Base-by-base conservation (phyloP, 2,329 filamentous ascomycete species). In the Emergomyces orientalis region DNA sequence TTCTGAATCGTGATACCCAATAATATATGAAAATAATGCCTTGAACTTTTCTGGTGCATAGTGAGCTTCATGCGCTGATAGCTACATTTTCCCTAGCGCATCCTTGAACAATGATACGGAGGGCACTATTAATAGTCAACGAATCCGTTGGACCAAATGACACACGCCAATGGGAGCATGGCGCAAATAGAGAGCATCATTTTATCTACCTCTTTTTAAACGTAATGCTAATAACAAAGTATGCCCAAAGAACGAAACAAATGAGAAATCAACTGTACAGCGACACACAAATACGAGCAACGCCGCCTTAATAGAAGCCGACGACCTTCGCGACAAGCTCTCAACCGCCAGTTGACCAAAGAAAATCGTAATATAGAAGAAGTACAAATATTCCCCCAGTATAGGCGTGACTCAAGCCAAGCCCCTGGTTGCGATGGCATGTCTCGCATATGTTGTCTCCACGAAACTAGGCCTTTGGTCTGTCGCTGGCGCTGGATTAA, bases 401-500 rank as follows among this genome's bases (percentile, higher is more conserved):
- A 51, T 27, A 19, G 11, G 25, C 2, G 54, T 39, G 13, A 27
- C 14, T 27, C 13, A 51, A 25, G 60, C 64, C 14, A 65, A 45
- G 5, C 62, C 64, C 30, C 62, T 64, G 3, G 60, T 61, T 11
- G 64, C 65, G 62, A 66, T 61, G 13, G 63, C 63, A 61, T 66
- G 65, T 51, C 63, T 47, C 43, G 61, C 63, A 56, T 66, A 66
- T 34, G 61, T 47, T 34, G 63, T 62, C 25, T 64, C 63, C 6
- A 41, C 34, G 32, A 66, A 60, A 34, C 47, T 62, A 17, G 55
- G 61, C 47, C 47, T 30, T 51, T 51, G 47, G 25, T 51, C 30
- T 4, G 22, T 51, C 22, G 13, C 14, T 19, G 47, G 13, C 5
- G 17, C 25, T 25, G 9, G 17, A 60, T 32, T 25, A 61, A 60